Percentiles rank a stretch among this genome's conserved stretches.
Evolutionary conservation across 108 stramenopile species (phyloP).

Genomic region (Cylindrotheca fusiformis): DNA sequence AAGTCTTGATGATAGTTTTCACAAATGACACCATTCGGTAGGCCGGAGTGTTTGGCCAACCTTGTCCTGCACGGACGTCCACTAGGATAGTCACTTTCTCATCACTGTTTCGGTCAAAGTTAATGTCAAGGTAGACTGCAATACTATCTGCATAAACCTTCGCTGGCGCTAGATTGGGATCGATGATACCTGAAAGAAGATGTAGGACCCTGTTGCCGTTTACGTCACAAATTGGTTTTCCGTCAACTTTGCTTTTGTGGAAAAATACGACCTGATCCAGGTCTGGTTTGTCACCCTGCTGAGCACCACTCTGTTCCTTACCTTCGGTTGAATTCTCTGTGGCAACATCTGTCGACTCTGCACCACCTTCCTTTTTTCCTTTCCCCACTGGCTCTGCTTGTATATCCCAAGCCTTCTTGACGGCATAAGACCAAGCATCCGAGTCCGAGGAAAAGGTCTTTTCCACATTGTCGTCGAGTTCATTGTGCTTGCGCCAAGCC

Average conservation of each 20-base stretch:
- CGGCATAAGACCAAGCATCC: constrained; percentile 19
- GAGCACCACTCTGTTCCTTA: too few relatives aligned
- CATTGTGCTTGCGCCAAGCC: constrained; percentile 28
- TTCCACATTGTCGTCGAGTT: constrained; percentile 12
- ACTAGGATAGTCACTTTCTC: constrained; percentile 53
- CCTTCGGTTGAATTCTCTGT: too few relatives aligned
- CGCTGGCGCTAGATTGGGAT: constrained; percentile 40
- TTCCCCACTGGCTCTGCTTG: too few relatives aligned
- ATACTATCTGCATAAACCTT: constrained; percentile 52
- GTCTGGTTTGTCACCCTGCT: too few relatives aligned
- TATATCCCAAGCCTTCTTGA: constrained; percentile 22
- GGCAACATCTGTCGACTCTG: too few relatives aligned
- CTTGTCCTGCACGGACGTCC: constrained; percentile 60
- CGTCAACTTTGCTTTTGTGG: constrained; percentile 15
- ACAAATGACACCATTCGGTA: constrained; percentile 54
- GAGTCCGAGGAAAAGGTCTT: not conserved
- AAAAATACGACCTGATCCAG: constrained; percentile 24
- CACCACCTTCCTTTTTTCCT: too few relatives aligned
- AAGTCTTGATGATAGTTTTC: constrained; percentile 20
- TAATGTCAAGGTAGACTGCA: constrained; percentile 63
- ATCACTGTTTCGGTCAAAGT: constrained; percentile 39
- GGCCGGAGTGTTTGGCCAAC: constrained; percentile 64
- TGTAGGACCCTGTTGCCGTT: constrained; percentile 37
- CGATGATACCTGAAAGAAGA: constrained; percentile 54
- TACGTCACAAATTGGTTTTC: constrained; percentile 19